These are phyloP conservation scores for Pseudogymnoascus sp. DNA, from an alignment of 2,329 filamentous ascomycete species.

Conservation along the genomic window DNA sequence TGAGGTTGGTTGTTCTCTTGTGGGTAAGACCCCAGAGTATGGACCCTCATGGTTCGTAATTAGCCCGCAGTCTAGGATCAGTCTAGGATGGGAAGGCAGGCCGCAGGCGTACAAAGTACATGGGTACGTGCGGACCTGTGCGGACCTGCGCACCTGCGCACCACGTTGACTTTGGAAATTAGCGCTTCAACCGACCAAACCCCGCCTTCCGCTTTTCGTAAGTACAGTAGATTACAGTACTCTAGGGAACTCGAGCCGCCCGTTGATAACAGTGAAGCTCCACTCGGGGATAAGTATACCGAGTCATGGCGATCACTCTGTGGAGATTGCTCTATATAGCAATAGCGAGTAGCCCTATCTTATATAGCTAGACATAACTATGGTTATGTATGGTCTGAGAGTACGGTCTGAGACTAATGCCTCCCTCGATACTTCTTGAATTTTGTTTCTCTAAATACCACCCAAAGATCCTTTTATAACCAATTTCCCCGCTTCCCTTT, in stretches of 20 bases:
- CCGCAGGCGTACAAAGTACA: not conserved
- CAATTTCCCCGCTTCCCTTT: not conserved
- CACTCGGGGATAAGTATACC: not conserved
- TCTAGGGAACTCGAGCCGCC: not conserved
- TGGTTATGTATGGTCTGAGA: not conserved
- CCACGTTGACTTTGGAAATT: constrained; percentile 1
- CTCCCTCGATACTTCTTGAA: not conserved
- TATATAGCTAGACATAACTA: not conserved
- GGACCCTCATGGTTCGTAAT: constrained; percentile 8
- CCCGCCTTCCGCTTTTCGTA: not conserved
- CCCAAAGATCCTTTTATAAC: not conserved
- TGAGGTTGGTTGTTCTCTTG: constrained; percentile 7
- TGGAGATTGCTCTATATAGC: not conserved
- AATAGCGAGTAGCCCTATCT: not conserved
- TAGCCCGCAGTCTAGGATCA: not conserved
- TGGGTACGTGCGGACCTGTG: not conserved
- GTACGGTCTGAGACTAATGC: not conserved
- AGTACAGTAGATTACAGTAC: not conserved
- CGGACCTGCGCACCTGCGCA: not conserved
- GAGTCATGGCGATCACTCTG: not conserved
- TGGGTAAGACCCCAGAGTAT: constrained; percentile 8
- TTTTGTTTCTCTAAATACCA: not conserved
- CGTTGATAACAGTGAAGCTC: constrained; percentile 5
- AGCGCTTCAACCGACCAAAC: constrained; percentile 9
- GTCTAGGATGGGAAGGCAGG: constrained; percentile 7